Conservation (phyloP, 1,284 basidiomycete species). For the Fistulina hepatica region DNA sequence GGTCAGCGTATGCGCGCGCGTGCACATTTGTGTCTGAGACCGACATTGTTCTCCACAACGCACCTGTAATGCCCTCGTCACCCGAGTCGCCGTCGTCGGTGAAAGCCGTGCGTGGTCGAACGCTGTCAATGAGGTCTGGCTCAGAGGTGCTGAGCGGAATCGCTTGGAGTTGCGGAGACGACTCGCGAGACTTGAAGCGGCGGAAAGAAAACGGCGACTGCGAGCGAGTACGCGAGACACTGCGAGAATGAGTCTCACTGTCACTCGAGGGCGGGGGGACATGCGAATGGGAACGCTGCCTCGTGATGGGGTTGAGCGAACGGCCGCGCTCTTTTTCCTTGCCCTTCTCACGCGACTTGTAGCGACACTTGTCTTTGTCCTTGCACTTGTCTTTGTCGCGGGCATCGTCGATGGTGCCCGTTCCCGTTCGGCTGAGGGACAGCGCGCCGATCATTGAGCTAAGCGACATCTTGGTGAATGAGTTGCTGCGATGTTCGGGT, state of each 20-base stretch:
- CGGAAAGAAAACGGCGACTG: conserved; percentile 62
- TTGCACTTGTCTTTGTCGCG: conserved; percentile 24
- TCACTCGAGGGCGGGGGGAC: conserved; percentile 20
- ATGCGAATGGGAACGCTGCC: conserved; percentile 44
- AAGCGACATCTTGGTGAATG: conserved; percentile 52
- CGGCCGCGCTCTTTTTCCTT: conserved; percentile 36
- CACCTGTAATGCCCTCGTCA: conserved; percentile 40
- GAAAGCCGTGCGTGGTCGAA: conserved; percentile 43
- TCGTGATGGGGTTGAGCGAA: conserved; percentile 31
- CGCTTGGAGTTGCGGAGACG: conserved; percentile 61
- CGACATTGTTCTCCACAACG: too few relatives aligned
- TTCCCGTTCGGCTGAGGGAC: conserved; percentile 42
- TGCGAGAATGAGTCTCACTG: conserved; percentile 24
- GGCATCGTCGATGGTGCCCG: conserved; percentile 20
- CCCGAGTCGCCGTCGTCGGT: conserved; percentile 43
- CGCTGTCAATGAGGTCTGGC: conserved; percentile 40
- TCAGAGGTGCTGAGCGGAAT: conserved; percentile 62
- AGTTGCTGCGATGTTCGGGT: conserved; percentile 25
- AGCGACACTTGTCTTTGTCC: conserved; percentile 27
- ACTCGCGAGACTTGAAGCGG: conserved; percentile 48
- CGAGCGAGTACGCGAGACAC: conserved; percentile 48
- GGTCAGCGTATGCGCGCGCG: too few relatives aligned
- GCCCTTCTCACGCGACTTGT: conserved; percentile 28
- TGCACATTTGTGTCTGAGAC: conserved; percentile 37
- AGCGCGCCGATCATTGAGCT: conserved; percentile 61